Evolutionary conservation across 306 rosid species (phyloP), one percentile per base, ranked within the genome.

Genomic region (Phaseolus lunatus): DNA sequence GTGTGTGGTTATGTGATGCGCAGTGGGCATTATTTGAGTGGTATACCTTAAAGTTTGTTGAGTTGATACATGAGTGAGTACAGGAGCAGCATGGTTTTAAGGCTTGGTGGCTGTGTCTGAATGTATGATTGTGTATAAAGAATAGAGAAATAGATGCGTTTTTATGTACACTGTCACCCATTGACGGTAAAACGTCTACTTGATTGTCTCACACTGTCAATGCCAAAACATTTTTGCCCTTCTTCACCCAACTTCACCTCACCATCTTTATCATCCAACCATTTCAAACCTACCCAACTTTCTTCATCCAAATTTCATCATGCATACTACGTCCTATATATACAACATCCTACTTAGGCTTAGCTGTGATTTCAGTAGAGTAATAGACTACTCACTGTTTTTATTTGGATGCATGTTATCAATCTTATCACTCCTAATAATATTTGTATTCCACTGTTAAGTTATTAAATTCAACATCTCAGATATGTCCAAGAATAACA

Each of bases 61-160:
- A 81, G 63, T 44, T 44, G 70, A 57, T 81, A 18, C 26, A 68
- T 75, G 77, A 18, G 18, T 65, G 54, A 33, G 48, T 27, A 62
- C 19, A 24, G 61, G n/a, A 39, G 33, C 50, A 62, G 24, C 61
- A 33, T 14, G 27, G 7, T 49, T 39, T 62, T 49, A 49, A 49
- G 27, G 4, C 49, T 43, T 20, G 3, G 29, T 73, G 76, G 74
- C 39, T 73, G 62, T 66, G 73, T 73, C 79, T 66, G 63, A 73
- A 73, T 43, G 70, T 56, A 73, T 14, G 75, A 16, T 54, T 73
- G 45, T 73, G 75, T 53, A 18, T 23, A 44, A 15, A 67, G 62
- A 67, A 66, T 9, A 50, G 2, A 49, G 56, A 24, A 37, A 50
- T 27, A 24, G 50, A 35, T 50, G 54, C 72, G 13, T 53, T n/a